phyloP scores from a whole-genome alignment of 768 basidiomycete genomes.

The Amanita inopinata region DNA sequence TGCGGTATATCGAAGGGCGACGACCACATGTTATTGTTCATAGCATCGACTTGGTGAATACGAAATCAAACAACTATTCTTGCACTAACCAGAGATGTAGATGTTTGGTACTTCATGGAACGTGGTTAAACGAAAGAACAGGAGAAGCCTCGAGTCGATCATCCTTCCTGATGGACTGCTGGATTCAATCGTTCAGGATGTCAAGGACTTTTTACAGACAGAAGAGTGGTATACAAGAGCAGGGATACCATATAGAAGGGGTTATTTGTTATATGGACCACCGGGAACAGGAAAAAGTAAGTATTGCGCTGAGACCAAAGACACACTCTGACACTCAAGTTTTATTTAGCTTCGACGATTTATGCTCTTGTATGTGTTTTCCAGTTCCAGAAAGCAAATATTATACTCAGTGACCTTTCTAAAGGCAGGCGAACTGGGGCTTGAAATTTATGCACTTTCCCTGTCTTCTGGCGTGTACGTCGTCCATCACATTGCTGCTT shows the following conservation, averaged over 20 bases:
- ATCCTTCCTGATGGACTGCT: conserved; percentile 39
- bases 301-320: conserved; percentile 10
- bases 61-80: conserved; percentile 1
- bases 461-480: conserved; percentile 39
- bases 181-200: conserved; percentile 38
- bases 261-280: conserved; percentile 49
- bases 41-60: conserved; percentile 21
- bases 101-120: conserved; percentile 32
- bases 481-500: not conserved
- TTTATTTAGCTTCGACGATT: conserved; percentile 36
- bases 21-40: conserved; percentile 26
- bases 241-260: conserved; percentile 49
- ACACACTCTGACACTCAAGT: conserved; percentile 28
- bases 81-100: conserved; percentile 20
- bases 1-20: conserved; percentile 24
- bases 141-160: conserved; percentile 44
- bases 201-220: conserved; percentile 42
- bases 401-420: conserved; percentile 7
- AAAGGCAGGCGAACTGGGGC: conserved; percentile 54
- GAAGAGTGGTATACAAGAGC: conserved; percentile 50
- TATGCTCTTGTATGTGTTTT: conserved; percentile 33
- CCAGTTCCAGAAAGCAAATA: not conserved
- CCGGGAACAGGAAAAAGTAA: conserved; percentile 57
- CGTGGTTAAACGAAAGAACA: conserved; percentile 35
- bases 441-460: conserved; percentile 70